phyloP scores from a whole-genome alignment of 192 early-diverging fungal genomes.

The Gorgonomyces haynaldii region DNA sequence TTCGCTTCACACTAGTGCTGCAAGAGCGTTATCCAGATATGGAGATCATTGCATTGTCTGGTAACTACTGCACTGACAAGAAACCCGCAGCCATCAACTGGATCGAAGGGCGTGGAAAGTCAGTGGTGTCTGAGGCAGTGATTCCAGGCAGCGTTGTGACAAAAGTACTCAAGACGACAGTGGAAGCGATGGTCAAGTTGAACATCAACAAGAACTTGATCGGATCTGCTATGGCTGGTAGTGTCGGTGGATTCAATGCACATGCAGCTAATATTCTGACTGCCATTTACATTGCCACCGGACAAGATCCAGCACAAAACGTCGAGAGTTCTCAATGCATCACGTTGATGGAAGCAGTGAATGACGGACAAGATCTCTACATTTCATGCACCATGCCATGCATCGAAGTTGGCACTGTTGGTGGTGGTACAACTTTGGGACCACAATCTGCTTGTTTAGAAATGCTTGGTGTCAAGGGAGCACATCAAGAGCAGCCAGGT shows the following conservation, averaged over 20 bases:
- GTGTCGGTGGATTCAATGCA: conserved; percentile 84
- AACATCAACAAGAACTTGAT: conserved; percentile 85
- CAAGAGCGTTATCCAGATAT: conserved; percentile 54
- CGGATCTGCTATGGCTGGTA: conserved; percentile 88
- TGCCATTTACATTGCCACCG: conserved; percentile 79
- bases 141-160: conserved; percentile 67
- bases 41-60: conserved; percentile 69
- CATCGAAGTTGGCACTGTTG: conserved; percentile 88
- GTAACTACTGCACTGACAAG: conserved; percentile 95
- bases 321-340: conserved; percentile 89
- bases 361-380: conserved; percentile 64
- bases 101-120: conserved; percentile 94
- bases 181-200: conserved; percentile 60
- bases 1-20: conserved; percentile 2
- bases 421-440: conserved; percentile 74
- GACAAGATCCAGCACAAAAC: conserved; percentile 93
- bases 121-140: conserved; percentile 73
- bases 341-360: conserved; percentile 82
- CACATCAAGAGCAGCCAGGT: conserved; percentile 64
- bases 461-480: conserved; percentile 75
- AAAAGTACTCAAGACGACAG: conserved; percentile 74
- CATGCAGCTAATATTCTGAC: conserved; percentile 91
- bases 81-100: conserved; percentile 95
- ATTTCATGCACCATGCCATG: conserved; percentile 89
- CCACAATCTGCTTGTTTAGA: conserved; percentile 81